Evolutionary conservation across 768 basidiomycete species (phyloP), one percentile per base, ranked within the genome.

Genomic region (Crucibulum laeve): DNA sequence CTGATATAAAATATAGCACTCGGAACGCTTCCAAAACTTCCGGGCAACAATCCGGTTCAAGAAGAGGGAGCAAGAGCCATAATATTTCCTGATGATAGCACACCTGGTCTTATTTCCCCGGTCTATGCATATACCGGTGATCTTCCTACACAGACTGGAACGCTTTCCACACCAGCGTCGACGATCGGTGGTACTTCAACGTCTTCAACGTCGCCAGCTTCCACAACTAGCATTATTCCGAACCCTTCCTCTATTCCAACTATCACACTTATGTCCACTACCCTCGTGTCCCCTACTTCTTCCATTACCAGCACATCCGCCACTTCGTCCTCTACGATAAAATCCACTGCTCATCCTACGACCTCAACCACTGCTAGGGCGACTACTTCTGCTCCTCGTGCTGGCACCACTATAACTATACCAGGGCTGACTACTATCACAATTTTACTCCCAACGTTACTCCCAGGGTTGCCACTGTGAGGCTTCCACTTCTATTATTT

Each of bases 31-130:
- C 4, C 44, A 26, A 53, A 59, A 24, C 64, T 71, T 25, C 70
- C 70, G 0, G 70, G 70, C 6, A 69, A 69, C 58, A 71, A 71
- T 50, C 68, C 69, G 14, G 62, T 71, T 23, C 56, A 59, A 33
- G 43, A 45, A 17, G 55, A 53, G 36, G 61, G 60, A 10, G 36
- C 34, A 17, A 42, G 35, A 7, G 64, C 61, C 5, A 50, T 53
- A 1, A 48, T 54, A 44, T 53, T 47, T 37, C 14, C 47, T 21
- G 59, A 59, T 36, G 37, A 51, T 6, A 55, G 53, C 15, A 52
- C 47, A 3, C 68, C 68, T 25, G 45, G 52, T 6, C 47, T 70
- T n/a, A 47, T 70, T 37, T 37, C 51, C n/a, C 67, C 68, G 11
- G 58, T 69, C 3, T 66, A 57, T 35, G 64, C 51, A 4, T 70